Evolutionary conservation across 768 basidiomycete genomes (phyloP).

Genomic region (Lactarius hengduanensis): DNA sequence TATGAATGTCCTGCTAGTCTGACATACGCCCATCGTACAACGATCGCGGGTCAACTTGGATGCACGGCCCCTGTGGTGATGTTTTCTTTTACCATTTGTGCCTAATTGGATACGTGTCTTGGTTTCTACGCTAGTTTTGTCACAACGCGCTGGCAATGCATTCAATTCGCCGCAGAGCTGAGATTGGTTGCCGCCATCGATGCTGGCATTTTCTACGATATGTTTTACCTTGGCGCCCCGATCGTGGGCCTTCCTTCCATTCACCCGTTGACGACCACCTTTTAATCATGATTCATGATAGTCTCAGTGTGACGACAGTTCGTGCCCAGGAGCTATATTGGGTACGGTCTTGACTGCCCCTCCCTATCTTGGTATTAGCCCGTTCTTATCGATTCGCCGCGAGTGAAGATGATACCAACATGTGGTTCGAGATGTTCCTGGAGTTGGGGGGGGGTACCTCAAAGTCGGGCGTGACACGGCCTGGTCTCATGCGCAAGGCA

Average conservation of each 20-base stretch:
- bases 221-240: slow-evolving; percentile 28
- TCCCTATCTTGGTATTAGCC: slow-evolving; percentile 2
- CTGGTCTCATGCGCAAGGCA: slow-evolving; percentile 18
- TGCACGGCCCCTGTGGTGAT: slow-evolving; percentile 77
- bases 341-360: slow-evolving; percentile 38
- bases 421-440: slow-evolving; percentile 61
- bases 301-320: slow-evolving; percentile 68
- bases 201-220: slow-evolving; percentile 82
- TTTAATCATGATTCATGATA: slow-evolving; percentile 63
- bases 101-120: slow-evolving; percentile 48
- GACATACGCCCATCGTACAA: slow-evolving; percentile 79
- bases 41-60: slow-evolving; percentile 47
- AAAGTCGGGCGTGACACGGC: slow-evolving; percentile 1
- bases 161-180: slow-evolving; percentile 44
- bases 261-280: slow-evolving; percentile 5
- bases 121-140: slow-evolving; percentile 10
- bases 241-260: slow-evolving; percentile 6
- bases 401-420: slow-evolving; percentile 58
- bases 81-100: slow-evolving; percentile 79
- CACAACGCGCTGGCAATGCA: slow-evolving; percentile 2
- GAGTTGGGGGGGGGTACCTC: slow-evolving; percentile 29
- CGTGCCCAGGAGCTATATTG: slow-evolving; percentile 70
- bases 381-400: slow-evolving; percentile 7
- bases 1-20: slow-evolving; percentile 32
- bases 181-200: slow-evolving; percentile 75